These are phyloP conservation scores for Melanopsichium pennsylvanicum DNA, from an alignment of 1,284 basidiomycete species.

Conservation along the genomic window DNA sequence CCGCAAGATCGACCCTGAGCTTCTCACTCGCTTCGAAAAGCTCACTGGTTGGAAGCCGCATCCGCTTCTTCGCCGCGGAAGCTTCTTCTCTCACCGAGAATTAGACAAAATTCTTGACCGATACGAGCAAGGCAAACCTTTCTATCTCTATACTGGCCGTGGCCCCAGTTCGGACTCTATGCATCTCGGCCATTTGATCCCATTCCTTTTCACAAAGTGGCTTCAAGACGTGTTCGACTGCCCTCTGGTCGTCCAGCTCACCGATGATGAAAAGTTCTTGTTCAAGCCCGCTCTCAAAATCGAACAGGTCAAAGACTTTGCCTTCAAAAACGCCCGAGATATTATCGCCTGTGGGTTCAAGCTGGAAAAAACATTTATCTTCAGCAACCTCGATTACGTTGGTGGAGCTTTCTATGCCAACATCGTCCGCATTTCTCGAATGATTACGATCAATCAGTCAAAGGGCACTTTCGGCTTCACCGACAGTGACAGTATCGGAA, in stretches of 20 bases:
- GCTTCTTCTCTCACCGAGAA: constrained; percentile 98
- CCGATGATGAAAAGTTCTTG: constrained; percentile 98
- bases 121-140: constrained; percentile 95
- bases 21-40: constrained; percentile 88
- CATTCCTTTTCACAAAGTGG: constrained; percentile 99
- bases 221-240: constrained; percentile 95
- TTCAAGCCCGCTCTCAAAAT: constrained; percentile 93
- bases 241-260: constrained; percentile 92
- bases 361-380: constrained; percentile 93
- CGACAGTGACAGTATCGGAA: constrained; percentile 92
- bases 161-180: constrained; percentile 96
- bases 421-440: constrained; percentile 87
- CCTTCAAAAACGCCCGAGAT: constrained; percentile 86
- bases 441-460: constrained; percentile 91
- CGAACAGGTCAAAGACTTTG: constrained; percentile 86
- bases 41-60: constrained; percentile 92
- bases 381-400: constrained; percentile 88
- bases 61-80: constrained; percentile 85
- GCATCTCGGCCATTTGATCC: constrained; percentile 97
- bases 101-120: constrained; percentile 92
- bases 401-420: constrained; percentile 93
- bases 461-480: constrained; percentile 96
- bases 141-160: constrained; percentile 97
- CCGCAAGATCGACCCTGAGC: constrained; percentile 76
- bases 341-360: constrained; percentile 97